Evolutionary conservation across 163 green algal genomes (phyloP).

Genomic region (Chlorella variabilis): DNA sequence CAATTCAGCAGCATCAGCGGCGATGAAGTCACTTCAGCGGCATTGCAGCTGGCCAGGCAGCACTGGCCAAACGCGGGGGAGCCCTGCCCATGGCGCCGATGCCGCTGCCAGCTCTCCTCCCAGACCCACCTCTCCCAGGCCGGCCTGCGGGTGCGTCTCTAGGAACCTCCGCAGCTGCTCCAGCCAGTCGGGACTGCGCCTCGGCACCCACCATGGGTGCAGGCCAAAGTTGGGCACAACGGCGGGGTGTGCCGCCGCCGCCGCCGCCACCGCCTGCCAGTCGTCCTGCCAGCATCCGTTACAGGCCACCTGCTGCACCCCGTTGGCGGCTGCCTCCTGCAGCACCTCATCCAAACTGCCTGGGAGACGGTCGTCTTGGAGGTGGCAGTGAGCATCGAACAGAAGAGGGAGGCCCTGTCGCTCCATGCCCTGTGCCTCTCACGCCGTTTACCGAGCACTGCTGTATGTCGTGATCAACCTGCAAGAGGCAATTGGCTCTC

Average conservation of each 20-base stretch:
- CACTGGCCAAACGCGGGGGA: no score
- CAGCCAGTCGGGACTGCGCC: constrained; percentile 36
- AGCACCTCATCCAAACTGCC: constrained; percentile 26
- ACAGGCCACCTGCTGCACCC: constrained; percentile 38
- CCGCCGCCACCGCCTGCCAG: constrained; percentile 44
- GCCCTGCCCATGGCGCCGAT: no score
- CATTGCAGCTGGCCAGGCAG: no score
- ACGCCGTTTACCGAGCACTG: no score
- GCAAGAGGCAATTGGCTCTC: no score
- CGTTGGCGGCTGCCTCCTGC: neutral
- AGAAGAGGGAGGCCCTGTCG: constrained; percentile 5
- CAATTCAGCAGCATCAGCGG: no score
- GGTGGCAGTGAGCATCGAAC: constrained; percentile 58
- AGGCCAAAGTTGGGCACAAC: constrained; percentile 59
- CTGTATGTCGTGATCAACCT: no score
- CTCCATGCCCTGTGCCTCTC: no score
- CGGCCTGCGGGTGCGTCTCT: constrained; percentile 29
- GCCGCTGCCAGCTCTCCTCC: no score
- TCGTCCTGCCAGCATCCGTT: constrained; percentile 58
- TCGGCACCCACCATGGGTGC: constrained; percentile 52
- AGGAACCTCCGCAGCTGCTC: constrained; percentile 37
- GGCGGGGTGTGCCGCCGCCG: constrained; percentile 1
- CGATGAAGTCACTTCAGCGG: no score
- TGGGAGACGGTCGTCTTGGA: constrained; percentile 51
- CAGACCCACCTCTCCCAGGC: constrained; percentile 62